A percentile compares a stretch with the other conserved stretches of the same genome.
Conservation (phyloP, 345 rosid genomes). For the Kernera saxatilis region DNA sequence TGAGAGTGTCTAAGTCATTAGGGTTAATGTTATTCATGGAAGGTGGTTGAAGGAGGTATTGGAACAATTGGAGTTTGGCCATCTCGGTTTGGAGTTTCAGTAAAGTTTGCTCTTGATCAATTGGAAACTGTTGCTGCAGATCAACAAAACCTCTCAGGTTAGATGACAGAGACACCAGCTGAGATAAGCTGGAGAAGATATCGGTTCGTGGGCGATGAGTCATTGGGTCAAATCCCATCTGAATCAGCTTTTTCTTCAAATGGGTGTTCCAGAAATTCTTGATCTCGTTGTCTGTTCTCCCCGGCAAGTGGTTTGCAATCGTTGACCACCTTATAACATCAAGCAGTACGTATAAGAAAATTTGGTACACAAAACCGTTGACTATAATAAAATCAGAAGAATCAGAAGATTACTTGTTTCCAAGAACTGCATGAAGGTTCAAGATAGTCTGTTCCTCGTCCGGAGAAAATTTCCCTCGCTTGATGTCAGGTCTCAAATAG, state of each 20-base stretch:
- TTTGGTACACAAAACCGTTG: conserved; percentile 16
- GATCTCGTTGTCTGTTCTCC: conserved; percentile 73
- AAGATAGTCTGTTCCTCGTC: conserved; percentile 82
- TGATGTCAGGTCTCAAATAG: conserved; percentile 81
- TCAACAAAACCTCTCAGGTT: conserved; percentile 25
- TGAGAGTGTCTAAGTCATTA: conserved; percentile 26
- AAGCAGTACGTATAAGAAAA: background rate
- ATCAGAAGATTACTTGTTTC: conserved; percentile 56
- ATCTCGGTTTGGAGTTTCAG: conserved; percentile 32
- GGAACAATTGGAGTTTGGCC: conserved; percentile 26
- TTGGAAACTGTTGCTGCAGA: conserved; percentile 23
- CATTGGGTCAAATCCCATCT: conserved; percentile 76
- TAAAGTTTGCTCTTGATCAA: conserved; percentile 17
- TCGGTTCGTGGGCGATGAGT: conserved; percentile 70
- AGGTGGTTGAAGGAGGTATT: conserved; percentile 28
- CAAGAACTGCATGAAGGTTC: conserved; percentile 71
- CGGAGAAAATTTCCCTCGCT: conserved; percentile 70
- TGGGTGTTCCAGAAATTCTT: conserved; percentile 86
- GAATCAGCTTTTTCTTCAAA: conserved; percentile 71
- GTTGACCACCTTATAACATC: conserved; percentile 63
- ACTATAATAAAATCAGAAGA: background rate
- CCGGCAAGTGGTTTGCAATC: conserved; percentile 67
- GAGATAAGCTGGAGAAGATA: conserved; percentile 30
- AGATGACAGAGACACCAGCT: conserved; percentile 29
- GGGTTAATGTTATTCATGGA: conserved; percentile 20